A percentile compares a stretch with the other conserved stretches of the same genome.
Evolutionary conservation across 768 basidiomycete genomes (phyloP).

Genomic region (Hypholoma fasciculare): DNA sequence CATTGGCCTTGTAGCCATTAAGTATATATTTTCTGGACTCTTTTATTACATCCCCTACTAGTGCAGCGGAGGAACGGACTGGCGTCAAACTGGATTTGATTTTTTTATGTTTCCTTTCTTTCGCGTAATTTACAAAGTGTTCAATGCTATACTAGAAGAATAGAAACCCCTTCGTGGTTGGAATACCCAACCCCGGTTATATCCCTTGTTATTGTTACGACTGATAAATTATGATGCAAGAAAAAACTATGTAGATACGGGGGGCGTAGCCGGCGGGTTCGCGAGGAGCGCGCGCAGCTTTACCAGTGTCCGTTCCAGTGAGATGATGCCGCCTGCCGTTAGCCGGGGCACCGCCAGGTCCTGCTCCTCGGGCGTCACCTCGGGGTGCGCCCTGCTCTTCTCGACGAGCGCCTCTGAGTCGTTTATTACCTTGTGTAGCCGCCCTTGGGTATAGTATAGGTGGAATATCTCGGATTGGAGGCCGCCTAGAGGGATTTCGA

Average conservation of each 20-base stretch:
- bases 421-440: conserved; percentile 66
- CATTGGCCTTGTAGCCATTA: no score
- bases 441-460: conserved; percentile 67
- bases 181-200: neutral
- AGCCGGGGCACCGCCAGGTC: conserved; percentile 70
- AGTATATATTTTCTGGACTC: no score
- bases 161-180: no score
- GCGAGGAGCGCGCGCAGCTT: conserved; percentile 54
- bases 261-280: neutral
- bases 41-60: neutral
- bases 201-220: neutral
- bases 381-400: conserved; percentile 52
- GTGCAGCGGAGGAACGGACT: no score
- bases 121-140: neutral
- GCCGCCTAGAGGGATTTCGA: conserved; percentile 73
- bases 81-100: conserved; percentile 8
- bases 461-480: conserved; percentile 72
- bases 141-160: no score
- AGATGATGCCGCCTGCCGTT: conserved; percentile 77
- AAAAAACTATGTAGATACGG: neutral
- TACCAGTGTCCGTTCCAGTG: conserved; percentile 70
- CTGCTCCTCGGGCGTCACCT: conserved; percentile 29
- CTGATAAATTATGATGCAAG: neutral
- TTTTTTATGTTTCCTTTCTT: conserved; percentile 1
- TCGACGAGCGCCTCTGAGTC: conserved; percentile 65